These are phyloP conservation scores for Platanthera zijinensis DNA, from an alignment of 106 monocot genomes.

Conservation along the genomic window DNA sequence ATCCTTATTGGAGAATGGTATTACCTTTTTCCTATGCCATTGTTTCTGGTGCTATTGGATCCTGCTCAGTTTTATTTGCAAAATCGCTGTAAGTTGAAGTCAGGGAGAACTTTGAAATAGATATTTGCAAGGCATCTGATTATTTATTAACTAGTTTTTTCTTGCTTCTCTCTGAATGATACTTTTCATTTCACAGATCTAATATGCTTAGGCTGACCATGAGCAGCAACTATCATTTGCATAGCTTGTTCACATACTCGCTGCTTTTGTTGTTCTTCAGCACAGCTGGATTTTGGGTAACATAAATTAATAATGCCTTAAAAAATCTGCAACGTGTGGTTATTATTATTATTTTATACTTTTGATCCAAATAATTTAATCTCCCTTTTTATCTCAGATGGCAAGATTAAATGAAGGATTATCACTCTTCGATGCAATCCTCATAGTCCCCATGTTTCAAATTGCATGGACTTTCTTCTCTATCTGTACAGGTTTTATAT, in stretches of 20 bases:
- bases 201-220: slow-evolving; percentile 88
- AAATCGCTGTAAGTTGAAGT: slow-evolving; percentile 76
- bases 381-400: slow-evolving; percentile 47
- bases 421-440: slow-evolving; percentile 92
- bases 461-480: slow-evolving; percentile 99
- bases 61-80: slow-evolving; percentile 96
- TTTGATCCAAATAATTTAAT: background rate
- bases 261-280: slow-evolving; percentile 74
- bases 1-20: slow-evolving; percentile 60
- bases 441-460: slow-evolving; percentile 98
- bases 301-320: background rate
- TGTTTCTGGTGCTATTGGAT: slow-evolving; percentile 94
- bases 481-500: slow-evolving; percentile 93
- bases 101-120: background rate
- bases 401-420: slow-evolving; percentile 94
- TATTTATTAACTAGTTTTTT: background rate
- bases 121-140: background rate
- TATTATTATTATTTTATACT: slow-evolving; percentile 9
- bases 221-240: slow-evolving; percentile 71
- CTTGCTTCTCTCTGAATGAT: background rate
- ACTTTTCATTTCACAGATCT: slow-evolving; percentile 38
- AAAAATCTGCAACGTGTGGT: background rate
- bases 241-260: slow-evolving; percentile 94
- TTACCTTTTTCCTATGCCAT: slow-evolving; percentile 91
- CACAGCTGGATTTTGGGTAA: slow-evolving; percentile 99